A percentile compares a stretch with the other conserved stretches of the same genome.
Evolutionary conservation across 2,329 filamentous ascomycete species (phyloP).

Genomic region (Ophiosphaerella korrae): DNA sequence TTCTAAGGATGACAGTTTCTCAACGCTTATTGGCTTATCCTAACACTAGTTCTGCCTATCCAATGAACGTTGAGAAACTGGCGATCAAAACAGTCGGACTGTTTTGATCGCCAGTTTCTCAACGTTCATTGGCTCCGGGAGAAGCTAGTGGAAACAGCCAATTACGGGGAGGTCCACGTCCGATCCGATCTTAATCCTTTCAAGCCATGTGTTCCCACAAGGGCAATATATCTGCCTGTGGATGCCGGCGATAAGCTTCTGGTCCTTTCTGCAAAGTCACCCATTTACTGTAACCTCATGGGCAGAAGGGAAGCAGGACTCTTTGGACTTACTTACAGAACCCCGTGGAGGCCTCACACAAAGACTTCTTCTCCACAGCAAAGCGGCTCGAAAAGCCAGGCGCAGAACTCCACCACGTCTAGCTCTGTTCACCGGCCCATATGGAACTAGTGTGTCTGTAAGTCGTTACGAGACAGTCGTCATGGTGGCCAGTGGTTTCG

Average conservation of each 20-base stretch:
- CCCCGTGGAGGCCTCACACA: slow-evolving; percentile 1
- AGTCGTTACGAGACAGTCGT: slow-evolving; percentile 12
- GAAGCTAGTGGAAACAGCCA: no score
- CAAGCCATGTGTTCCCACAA: no score
- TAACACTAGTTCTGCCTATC: no score
- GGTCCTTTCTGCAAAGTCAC: slow-evolving; percentile 4
- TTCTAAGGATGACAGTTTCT: no score
- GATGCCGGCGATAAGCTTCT: slow-evolving; percentile 1
- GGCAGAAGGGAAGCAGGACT: slow-evolving; percentile 7
- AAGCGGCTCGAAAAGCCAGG: not conserved
- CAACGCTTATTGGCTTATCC: no score
- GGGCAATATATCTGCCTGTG: slow-evolving; percentile 2
- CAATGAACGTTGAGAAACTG: no score
- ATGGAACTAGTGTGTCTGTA: slow-evolving; percentile 8
- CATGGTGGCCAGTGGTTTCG: slow-evolving; percentile 10
- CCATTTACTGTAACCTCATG: slow-evolving; percentile 13
- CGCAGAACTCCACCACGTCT: not conserved
- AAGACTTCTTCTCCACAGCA: not conserved
- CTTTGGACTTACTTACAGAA: slow-evolving; percentile 10
- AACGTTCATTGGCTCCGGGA: no score
- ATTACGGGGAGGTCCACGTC: no score
- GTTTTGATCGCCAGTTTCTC: no score
- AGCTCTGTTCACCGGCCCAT: slow-evolving; percentile 12
- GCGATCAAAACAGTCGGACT: no score
- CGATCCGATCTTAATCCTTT: no score